Percentiles rank a stretch among this genome's conserved stretches.
Conservation (phyloP, 2,329 filamentous ascomycete species). For the Sporothrix luriei region DNA sequence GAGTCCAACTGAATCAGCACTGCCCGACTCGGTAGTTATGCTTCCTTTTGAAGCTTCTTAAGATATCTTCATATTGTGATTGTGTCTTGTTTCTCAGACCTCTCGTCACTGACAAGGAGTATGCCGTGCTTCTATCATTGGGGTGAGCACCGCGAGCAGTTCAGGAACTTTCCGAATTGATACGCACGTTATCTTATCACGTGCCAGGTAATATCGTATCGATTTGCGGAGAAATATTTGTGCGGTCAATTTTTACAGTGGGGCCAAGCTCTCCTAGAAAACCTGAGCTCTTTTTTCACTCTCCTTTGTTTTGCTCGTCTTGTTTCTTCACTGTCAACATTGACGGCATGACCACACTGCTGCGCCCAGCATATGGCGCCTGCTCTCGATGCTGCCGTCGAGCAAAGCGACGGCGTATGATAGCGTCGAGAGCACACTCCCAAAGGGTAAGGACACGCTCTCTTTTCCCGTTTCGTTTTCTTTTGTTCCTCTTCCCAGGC, state of each 20-base stretch:
- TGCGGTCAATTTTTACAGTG: constrained; percentile 27
- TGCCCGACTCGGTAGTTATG: no score
- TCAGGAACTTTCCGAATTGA: no score
- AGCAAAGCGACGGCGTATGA: background rate
- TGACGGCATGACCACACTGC: background rate
- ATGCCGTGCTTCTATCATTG: background rate
- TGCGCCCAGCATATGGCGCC: constrained; percentile 8
- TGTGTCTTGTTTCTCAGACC: no score
- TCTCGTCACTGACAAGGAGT: no score
- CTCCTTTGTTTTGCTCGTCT: background rate
- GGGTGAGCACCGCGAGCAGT: background rate
- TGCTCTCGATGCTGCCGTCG: constrained; percentile 1
- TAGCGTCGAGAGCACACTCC: background rate
- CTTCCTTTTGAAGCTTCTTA: no score
- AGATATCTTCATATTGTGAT: no score
- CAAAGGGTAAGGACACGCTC: constrained; percentile 29
- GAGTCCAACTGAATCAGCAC: no score
- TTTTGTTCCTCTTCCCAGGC: constrained; percentile 33
- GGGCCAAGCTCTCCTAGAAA: constrained; percentile 9
- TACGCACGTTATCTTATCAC: background rate
- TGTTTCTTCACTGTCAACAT: background rate
- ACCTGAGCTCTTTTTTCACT: constrained; percentile 1
- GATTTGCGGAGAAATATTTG: constrained; percentile 29
- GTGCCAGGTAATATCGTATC: background rate
- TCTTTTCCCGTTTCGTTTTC: constrained; percentile 29